Conservation (phyloP, 2,329 filamentous ascomycete genomes). For the Beauveria caledonica region DNA sequence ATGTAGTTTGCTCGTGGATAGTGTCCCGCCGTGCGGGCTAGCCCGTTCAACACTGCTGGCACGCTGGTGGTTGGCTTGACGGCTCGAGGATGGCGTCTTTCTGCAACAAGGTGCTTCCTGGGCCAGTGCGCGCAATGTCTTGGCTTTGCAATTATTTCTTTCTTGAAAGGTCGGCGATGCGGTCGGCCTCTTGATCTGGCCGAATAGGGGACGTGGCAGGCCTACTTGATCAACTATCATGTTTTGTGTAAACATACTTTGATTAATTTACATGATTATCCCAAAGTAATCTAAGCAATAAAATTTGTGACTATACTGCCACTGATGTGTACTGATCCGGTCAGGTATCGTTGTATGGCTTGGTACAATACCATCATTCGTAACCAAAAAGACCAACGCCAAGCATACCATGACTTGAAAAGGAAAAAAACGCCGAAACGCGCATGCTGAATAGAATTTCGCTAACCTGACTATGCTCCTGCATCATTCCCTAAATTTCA, state of each 20-base stretch:
- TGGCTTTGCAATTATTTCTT: neutral
- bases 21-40: neutral
- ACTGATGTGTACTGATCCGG: neutral
- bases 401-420: neutral
- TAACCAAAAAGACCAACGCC: neutral
- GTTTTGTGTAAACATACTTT: neutral
- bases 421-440: neutral
- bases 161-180: neutral
- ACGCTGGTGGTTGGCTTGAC: neutral
- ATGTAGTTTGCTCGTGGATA: neutral
- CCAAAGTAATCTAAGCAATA: too few relatives aligned
- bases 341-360: neutral
- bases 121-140: neutral
- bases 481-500: neutral
- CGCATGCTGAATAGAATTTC: neutral
- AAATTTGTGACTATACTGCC: neutral
- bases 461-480: neutral
- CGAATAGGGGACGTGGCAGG: neutral
- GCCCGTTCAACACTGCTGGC: slow-evolving; percentile 9
- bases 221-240: neutral
- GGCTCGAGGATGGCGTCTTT: neutral
- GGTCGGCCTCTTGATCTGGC: neutral
- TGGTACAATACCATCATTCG: neutral
- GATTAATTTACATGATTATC: neutral
- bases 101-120: neutral